A percentile compares a stretch with the other conserved stretches of the same genome.
Conservation (phyloP, 805 yeast species). For the Blastobotrys parvus region DNA sequence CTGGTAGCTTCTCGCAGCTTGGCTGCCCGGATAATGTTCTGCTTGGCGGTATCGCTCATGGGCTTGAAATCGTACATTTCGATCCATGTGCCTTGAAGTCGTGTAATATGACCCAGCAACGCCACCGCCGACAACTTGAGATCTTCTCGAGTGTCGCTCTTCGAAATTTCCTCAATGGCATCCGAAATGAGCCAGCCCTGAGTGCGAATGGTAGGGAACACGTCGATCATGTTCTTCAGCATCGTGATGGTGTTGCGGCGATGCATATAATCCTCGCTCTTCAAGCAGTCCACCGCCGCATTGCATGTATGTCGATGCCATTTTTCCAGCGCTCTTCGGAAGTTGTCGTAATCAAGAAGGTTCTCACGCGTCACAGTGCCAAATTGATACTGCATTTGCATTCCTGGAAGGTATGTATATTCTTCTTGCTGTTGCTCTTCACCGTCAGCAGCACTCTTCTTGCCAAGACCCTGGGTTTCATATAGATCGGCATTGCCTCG, state of each 20-base stretch:
- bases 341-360: conserved; percentile 28
- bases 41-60: conserved; percentile 19
- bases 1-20: conserved; percentile 14
- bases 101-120: conserved; percentile 21
- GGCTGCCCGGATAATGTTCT: conserved; percentile 19
- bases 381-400: conserved; percentile 14
- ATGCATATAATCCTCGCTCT: conserved; percentile 55
- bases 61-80: conserved; percentile 20
- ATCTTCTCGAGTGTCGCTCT: conserved; percentile 65
- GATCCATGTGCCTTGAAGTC: conserved; percentile 21
- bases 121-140: conserved; percentile 59
- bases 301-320: conserved; percentile 48
- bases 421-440: background rate
- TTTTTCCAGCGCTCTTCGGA: conserved; percentile 36
- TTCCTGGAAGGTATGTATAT: conserved; percentile 21
- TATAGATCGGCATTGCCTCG: conserved; percentile 35
- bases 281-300: conserved; percentile 37
- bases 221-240: conserved; percentile 53
- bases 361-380: conserved; percentile 13
- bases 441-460: conserved; percentile 13
- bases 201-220: conserved; percentile 60
- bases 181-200: conserved; percentile 49
- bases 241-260: conserved; percentile 74
- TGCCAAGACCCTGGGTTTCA: conserved; percentile 23
- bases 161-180: conserved; percentile 40